A percentile compares a stretch with the other conserved stretches of the same genome.
Evolutionary conservation across 164 flowering plant genomes (phyloP).

Genomic region (Vitis riparia): DNA sequence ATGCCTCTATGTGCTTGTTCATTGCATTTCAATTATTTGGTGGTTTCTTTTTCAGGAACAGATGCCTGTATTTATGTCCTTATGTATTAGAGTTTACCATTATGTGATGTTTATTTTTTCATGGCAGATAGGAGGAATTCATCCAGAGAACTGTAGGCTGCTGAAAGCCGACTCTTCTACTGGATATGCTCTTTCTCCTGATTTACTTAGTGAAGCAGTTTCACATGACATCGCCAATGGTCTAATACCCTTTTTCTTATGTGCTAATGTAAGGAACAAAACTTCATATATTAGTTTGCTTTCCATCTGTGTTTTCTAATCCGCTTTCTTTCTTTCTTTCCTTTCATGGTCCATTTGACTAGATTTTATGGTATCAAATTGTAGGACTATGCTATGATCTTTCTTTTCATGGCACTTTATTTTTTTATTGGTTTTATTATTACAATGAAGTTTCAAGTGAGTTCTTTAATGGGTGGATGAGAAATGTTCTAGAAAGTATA

Average conservation of each 20-base stretch:
- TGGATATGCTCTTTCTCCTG: slow-evolving; percentile 75
- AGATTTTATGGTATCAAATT: background rate
- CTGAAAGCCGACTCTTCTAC: slow-evolving; percentile 68
- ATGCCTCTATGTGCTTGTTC: too few relatives aligned
- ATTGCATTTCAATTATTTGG: too few relatives aligned
- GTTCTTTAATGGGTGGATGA: too few relatives aligned
- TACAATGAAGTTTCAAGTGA: background rate
- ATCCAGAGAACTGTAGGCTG: slow-evolving; percentile 65
- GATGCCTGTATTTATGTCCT: too few relatives aligned
- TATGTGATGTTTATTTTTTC: slow-evolving; percentile 11
- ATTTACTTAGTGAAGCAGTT: slow-evolving; percentile 49
- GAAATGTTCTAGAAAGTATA: too few relatives aligned
- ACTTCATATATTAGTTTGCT: background rate
- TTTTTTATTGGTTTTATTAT: background rate
- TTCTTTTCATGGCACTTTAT: background rate
- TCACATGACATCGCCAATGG: slow-evolving; percentile 59
- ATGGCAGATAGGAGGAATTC: slow-evolving; percentile 82
- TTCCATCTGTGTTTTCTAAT: background rate
- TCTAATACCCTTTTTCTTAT: slow-evolving; percentile 70
- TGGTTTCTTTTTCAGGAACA: too few relatives aligned
- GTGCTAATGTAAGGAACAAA: slow-evolving; percentile 71
- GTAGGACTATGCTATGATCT: background rate
- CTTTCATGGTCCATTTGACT: background rate
- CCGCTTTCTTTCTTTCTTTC: background rate
- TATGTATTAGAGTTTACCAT: background rate